Evolutionary conservation across 1,284 basidiomycete genomes (phyloP).

Genomic region (Tremellales sp.): DNA sequence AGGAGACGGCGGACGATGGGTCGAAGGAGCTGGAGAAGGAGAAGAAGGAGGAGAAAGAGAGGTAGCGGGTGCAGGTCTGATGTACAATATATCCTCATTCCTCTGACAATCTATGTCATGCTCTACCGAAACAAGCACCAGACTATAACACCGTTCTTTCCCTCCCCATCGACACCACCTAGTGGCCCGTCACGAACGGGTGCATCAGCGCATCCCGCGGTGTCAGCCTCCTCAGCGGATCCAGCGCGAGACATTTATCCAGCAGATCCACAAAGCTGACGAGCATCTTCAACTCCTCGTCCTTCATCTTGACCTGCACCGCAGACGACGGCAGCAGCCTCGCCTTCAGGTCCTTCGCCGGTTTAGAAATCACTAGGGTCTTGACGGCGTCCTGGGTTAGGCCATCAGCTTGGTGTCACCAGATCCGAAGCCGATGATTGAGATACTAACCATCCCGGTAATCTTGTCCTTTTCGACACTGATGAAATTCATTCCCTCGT

Average conservation of each 20-base stretch:
- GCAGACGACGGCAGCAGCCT: conserved; percentile 75
- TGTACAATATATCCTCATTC: too few species aligned
- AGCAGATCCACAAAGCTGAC: conserved; percentile 82
- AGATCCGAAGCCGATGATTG: conserved; percentile 2
- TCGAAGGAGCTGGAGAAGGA: background rate
- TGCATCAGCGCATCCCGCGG: conserved; percentile 84
- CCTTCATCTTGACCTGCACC: conserved; percentile 65
- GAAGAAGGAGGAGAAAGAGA: background rate
- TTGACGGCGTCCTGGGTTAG: conserved; percentile 66
- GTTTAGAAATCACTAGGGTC: conserved; percentile 79
- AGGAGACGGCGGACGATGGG: conserved; percentile 3
- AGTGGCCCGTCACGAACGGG: conserved; percentile 63
- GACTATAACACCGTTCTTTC: background rate
- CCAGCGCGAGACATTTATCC: conserved; percentile 87
- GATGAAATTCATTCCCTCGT: conserved; percentile 63
- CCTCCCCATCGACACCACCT: background rate
- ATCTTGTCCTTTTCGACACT: conserved; percentile 78
- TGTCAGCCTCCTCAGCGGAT: conserved; percentile 78
- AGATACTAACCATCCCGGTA: conserved; percentile 68
- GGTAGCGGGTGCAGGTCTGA: too few species aligned
- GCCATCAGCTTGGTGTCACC: conserved; percentile 4
- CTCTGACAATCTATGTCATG: too few species aligned
- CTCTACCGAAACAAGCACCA: background rate
- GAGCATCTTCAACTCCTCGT: conserved; percentile 83
- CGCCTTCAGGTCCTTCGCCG: conserved; percentile 72